Percentiles rank a stretch among this genome's conserved stretches.
Conservation (phyloP, 2,329 filamentous ascomycete genomes). For the Trichoderma arundinaceum region DNA sequence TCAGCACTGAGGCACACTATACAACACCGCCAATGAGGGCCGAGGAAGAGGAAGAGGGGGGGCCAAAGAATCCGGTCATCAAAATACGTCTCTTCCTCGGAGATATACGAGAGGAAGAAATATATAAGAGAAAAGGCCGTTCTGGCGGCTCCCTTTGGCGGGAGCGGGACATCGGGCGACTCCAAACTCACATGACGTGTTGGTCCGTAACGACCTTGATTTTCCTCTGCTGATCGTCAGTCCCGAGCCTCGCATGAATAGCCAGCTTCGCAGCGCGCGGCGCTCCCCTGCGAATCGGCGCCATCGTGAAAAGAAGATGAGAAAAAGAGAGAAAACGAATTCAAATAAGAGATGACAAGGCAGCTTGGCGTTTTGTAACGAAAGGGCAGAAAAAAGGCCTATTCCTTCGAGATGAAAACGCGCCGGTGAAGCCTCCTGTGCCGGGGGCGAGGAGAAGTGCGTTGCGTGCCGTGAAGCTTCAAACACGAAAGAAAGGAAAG, state of each 20-base stretch:
- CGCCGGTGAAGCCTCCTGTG: background rate
- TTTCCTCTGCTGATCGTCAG: conserved; percentile 69
- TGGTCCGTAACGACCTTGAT: conserved; percentile 95
- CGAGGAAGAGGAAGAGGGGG: background rate
- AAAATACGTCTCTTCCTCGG: too few relatives aligned
- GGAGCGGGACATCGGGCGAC: too few relatives aligned
- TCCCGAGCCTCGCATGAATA: conserved; percentile 28
- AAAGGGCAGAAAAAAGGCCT: background rate
- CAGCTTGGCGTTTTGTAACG: background rate
- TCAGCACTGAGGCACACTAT: conserved; percentile 23
- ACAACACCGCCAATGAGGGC: background rate
- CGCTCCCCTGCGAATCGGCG: conserved; percentile 31
- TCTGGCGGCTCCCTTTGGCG: too few relatives aligned
- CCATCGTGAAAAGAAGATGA: conserved; percentile 11
- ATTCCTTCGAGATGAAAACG: background rate
- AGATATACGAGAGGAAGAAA: too few relatives aligned
- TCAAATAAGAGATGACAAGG: background rate
- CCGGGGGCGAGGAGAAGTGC: background rate
- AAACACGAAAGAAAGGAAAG: background rate
- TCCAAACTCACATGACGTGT: conserved; percentile 73
- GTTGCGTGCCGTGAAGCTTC: background rate
- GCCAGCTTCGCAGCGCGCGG: conserved; percentile 31
- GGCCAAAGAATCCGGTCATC: too few relatives aligned
- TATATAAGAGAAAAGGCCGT: background rate
- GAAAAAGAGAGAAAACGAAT: too few relatives aligned